Conservation (phyloP, 192 early-diverging fungal genomes). For the Coemansia sp. region DNA sequence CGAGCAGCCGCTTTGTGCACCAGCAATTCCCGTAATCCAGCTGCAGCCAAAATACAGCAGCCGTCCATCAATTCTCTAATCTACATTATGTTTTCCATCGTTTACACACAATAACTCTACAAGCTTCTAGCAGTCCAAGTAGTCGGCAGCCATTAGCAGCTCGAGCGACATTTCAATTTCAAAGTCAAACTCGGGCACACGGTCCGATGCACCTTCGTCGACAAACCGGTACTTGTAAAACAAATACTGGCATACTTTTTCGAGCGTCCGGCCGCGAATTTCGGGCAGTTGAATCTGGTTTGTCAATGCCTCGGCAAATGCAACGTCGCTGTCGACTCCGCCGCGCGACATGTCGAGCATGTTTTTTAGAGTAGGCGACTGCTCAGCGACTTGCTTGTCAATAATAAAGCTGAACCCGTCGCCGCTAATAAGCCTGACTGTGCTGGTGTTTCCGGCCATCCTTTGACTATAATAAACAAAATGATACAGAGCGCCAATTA, state of each 20-base stretch:
- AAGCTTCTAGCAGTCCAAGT: conserved; percentile 75
- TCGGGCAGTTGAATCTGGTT: conserved; percentile 86
- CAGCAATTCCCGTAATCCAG: neutral
- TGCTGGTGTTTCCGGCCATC: neutral
- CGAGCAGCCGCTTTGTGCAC: conserved; percentile 10
- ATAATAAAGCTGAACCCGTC: conserved; percentile 73
- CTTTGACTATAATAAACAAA: neutral
- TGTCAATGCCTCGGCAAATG: conserved; percentile 88
- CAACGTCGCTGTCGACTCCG: conserved; percentile 15
- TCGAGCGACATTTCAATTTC: conserved; percentile 88
- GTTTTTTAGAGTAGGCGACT: conserved; percentile 90
- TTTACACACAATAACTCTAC: no score
- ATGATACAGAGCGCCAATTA: neutral
- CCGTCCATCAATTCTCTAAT: neutral
- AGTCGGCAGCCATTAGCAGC: conserved; percentile 93
- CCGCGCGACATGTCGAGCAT: conserved; percentile 84
- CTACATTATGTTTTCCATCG: no score
- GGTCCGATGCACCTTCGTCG: conserved; percentile 24
- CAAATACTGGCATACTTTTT: conserved; percentile 92
- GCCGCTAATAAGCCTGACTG: conserved; percentile 67
- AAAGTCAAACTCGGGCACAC: conserved; percentile 83
- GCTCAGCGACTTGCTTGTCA: conserved; percentile 81
- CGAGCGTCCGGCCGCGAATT: conserved; percentile 89
- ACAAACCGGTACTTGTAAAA: conserved; percentile 80
- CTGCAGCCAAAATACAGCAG: conserved; percentile 1